Evolutionary conservation across 352 stramenopile genomes (phyloP).

Genomic region (Thalassiosira mediterranea): DNA sequence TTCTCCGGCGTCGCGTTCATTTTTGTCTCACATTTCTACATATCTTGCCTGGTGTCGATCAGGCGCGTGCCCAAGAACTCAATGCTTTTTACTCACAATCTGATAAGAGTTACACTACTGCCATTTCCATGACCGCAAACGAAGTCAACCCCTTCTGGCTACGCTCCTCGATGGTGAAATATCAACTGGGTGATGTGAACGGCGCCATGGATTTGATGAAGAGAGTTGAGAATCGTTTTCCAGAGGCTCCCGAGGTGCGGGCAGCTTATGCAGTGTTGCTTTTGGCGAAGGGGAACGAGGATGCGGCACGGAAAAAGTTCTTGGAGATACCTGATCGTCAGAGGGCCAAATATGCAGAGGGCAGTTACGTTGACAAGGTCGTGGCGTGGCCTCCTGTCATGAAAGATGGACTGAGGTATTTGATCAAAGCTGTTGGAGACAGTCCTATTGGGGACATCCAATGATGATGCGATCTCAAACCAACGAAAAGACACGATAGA

Average conservation of each 20-base stretch:
- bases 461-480: slow-evolving; percentile 2
- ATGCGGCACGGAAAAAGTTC: slow-evolving; percentile 76
- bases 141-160: slow-evolving; percentile 83
- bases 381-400: slow-evolving; percentile 76
- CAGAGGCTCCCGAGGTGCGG: slow-evolving; percentile 70
- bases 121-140: slow-evolving; percentile 82
- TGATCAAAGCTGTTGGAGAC: slow-evolving; percentile 65
- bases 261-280: slow-evolving; percentile 74
- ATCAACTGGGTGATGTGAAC: slow-evolving; percentile 67
- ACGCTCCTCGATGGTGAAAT: slow-evolving; percentile 75
- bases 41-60: no score
- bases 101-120: slow-evolving; percentile 68
- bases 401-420: slow-evolving; percentile 54
- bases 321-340: slow-evolving; percentile 80
- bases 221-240: slow-evolving; percentile 80
- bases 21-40: no score
- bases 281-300: slow-evolving; percentile 61
- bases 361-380: slow-evolving; percentile 63
- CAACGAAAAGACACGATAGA: not conserved
- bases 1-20: no score
- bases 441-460: slow-evolving; percentile 6
- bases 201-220: slow-evolving; percentile 76
- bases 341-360: slow-evolving; percentile 66
- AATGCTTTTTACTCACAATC: slow-evolving; percentile 69
- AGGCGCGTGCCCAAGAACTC: slow-evolving; percentile 70